Conservation (phyloP, 345 rosid genomes). For the Abelmoschus esculentus region DNA sequence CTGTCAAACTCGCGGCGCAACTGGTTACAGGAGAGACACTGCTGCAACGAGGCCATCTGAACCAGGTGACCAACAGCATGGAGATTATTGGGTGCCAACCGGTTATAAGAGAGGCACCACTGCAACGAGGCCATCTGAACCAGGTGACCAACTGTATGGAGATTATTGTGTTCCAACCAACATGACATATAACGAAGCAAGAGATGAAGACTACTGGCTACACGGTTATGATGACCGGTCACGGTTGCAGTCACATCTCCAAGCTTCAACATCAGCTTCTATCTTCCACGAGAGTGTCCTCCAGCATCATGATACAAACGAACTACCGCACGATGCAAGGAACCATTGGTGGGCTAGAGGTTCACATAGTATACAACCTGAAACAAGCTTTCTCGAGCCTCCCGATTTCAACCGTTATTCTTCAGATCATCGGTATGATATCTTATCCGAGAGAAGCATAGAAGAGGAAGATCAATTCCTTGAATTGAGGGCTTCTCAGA, state of each 20-base stretch:
- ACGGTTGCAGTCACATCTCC: conserved; percentile 46
- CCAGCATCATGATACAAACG: conserved; percentile 40
- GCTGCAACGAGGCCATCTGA: too few species aligned
- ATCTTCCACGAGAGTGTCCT: conserved; percentile 59
- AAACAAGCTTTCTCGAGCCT: conserved; percentile 60
- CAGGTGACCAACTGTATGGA: conserved; percentile 23
- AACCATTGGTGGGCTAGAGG: conserved; percentile 87
- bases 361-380: conserved; percentile 25
- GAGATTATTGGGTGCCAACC: too few species aligned
- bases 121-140: conserved; percentile 15
- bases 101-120: background rate
- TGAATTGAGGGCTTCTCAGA: conserved; percentile 30
- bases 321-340: conserved; percentile 26
- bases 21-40: conserved; percentile 12
- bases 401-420: conserved; percentile 35
- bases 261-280: conserved; percentile 63
- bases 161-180: conserved; percentile 50
- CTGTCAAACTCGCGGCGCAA: conserved; percentile 31
- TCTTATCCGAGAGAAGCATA: conserved; percentile 37
- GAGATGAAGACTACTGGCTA: conserved; percentile 1
- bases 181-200: conserved; percentile 26
- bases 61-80: too few species aligned
- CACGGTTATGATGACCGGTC: conserved; percentile 19
- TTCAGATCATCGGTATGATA: conserved; percentile 19
- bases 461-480: conserved; percentile 41